phyloP scores from a whole-genome alignment of 169 alveolate species.

The Plasmodium ovale region DNA sequence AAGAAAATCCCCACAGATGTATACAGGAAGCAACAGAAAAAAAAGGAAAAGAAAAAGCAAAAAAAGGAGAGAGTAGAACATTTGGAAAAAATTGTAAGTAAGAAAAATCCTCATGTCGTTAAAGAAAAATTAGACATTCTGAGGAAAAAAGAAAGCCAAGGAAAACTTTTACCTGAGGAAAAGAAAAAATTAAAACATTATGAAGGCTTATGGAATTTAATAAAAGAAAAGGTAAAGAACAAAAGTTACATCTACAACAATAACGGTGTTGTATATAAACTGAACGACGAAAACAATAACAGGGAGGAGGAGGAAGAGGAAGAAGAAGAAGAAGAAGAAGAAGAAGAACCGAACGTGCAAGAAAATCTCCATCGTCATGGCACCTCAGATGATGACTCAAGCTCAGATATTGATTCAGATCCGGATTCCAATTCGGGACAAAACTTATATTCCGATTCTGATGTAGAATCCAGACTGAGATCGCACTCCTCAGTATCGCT shows the following conservation, averaged over 20 bases:
- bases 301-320: not conserved
- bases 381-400: not conserved
- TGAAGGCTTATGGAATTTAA: constrained; percentile 71
- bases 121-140: constrained; percentile 64
- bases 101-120: constrained; percentile 55
- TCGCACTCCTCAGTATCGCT: not conserved
- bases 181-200: constrained; percentile 58
- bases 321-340: not conserved
- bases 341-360: not conserved
- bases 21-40: constrained; percentile 66
- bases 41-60: constrained; percentile 55
- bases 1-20: constrained; percentile 52
- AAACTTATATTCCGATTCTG: not conserved
- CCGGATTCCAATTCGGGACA: not conserved
- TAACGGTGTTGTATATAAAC: constrained; percentile 40
- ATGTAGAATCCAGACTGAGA: not conserved
- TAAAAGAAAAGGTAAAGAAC: constrained; percentile 66
- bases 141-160: constrained; percentile 60
- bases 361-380: not conserved
- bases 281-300: constrained; percentile 20
- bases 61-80: constrained; percentile 55
- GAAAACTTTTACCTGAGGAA: constrained; percentile 58
- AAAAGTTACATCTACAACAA: constrained; percentile 41
- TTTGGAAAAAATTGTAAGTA: constrained; percentile 57
- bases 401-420: not conserved